phyloP scores from a whole-genome alignment of 768 basidiomycete genomes.

The Russula ochroleuca region DNA sequence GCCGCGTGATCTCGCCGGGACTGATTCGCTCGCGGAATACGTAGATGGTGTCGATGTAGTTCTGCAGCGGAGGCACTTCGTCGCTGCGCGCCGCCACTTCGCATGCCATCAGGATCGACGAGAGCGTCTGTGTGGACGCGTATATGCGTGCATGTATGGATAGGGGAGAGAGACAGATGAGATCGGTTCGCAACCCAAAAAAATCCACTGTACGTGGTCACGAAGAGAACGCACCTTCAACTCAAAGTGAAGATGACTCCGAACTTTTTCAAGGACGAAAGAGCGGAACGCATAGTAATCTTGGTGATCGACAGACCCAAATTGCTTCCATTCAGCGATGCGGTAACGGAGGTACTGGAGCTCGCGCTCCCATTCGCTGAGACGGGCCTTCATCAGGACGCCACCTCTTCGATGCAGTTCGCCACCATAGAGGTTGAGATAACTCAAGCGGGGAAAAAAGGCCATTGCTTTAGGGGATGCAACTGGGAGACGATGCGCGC shows the following conservation, averaged over 20 bases:
- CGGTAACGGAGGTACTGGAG: slow-evolving; percentile 27
- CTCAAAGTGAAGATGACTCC: slow-evolving; percentile 23
- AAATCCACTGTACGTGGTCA: background rate
- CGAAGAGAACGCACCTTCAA: slow-evolving; percentile 20
- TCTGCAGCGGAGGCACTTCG: slow-evolving; percentile 17
- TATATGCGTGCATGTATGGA: background rate
- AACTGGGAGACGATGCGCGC: background rate
- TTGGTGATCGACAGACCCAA: slow-evolving; percentile 20
- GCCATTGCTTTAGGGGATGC: slow-evolving; percentile 7
- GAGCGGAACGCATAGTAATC: slow-evolving; percentile 24
- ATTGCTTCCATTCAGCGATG: slow-evolving; percentile 27
- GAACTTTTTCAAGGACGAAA: slow-evolving; percentile 22
- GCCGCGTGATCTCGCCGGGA: slow-evolving; percentile 22
- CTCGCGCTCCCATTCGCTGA: slow-evolving; percentile 27
- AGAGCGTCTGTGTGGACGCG: slow-evolving; percentile 26
- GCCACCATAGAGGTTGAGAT: slow-evolving; percentile 17
- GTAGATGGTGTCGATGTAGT: slow-evolving; percentile 7
- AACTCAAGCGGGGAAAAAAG: slow-evolving; percentile 12
- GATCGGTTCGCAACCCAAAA: background rate
- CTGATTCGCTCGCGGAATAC: slow-evolving; percentile 26
- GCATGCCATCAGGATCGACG: slow-evolving; percentile 24
- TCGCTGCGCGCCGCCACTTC: slow-evolving; percentile 22
- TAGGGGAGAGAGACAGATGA: no score
- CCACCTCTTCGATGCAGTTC: slow-evolving; percentile 26
- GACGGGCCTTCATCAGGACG: slow-evolving; percentile 20